Conservation (phyloP, 345 rosid species). For the Gossypium ekmanianum region DNA sequence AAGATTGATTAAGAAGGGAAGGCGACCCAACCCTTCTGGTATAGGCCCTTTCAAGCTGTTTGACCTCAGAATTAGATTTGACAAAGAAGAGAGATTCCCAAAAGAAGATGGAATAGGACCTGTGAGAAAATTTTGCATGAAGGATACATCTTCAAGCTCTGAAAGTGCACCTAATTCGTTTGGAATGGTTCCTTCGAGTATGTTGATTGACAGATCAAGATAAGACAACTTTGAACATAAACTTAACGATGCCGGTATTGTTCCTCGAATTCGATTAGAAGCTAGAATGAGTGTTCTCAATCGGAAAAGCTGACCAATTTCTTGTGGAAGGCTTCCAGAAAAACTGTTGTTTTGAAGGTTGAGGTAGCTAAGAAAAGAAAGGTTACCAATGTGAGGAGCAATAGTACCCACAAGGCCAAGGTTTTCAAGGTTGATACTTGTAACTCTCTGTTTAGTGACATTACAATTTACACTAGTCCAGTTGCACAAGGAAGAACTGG, state of each 20-base stretch:
- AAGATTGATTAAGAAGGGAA: not conserved
- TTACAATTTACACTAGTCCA: conserved; percentile 14
- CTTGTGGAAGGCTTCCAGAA: not conserved
- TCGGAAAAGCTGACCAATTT: not conserved
- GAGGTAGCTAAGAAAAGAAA: conserved; percentile 1
- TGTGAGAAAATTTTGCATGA: not conserved
- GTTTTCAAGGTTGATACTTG: conserved; percentile 1
- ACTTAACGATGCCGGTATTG: conserved; percentile 1
- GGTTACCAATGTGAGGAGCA: conserved; percentile 18
- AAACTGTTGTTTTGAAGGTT: conserved; percentile 17
- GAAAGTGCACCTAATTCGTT: conserved; percentile 7
- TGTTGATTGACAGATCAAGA: conserved; percentile 7
- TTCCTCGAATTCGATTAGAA: not conserved
- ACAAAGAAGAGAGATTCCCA: conserved; percentile 6
- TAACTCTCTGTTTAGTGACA: conserved; percentile 15
- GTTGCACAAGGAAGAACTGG: not conserved
- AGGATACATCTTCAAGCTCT: conserved; percentile 3
- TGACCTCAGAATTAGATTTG: not conserved
- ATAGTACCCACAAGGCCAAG: conserved; percentile 9
- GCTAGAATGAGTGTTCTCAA: conserved; percentile 4
- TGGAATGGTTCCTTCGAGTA: conserved; percentile 4
- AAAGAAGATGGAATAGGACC: conserved; percentile 17
- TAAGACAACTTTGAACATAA: not conserved
- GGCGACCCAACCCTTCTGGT: conserved; percentile 10
- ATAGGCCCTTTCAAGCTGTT: not conserved